Conservation (phyloP, 1,284 basidiomycete genomes). For the Pseudozyma sp. region DNA sequence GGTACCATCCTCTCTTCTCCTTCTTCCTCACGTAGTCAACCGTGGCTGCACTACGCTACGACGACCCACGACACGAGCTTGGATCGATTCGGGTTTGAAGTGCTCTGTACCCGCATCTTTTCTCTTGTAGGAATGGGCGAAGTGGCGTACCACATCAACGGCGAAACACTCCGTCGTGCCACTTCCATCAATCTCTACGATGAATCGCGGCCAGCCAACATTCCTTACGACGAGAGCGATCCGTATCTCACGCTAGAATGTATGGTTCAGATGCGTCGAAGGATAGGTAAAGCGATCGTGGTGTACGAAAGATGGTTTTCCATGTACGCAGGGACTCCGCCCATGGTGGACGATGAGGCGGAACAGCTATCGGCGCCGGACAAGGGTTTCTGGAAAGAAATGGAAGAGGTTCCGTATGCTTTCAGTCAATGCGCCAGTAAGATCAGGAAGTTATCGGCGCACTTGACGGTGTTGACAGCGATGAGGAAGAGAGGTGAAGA, state of each 20-base stretch:
- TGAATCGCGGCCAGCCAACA: conserved; percentile 13
- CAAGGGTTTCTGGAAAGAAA: conserved; percentile 2
- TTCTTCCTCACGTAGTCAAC: neutral
- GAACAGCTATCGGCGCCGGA: conserved; percentile 9
- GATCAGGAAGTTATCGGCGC: conserved; percentile 15
- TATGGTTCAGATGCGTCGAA: conserved; percentile 23
- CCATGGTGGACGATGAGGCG: conserved; percentile 43
- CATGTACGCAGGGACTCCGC: conserved; percentile 23
- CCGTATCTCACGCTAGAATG: conserved; percentile 14
- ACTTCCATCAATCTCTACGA: conserved; percentile 28
- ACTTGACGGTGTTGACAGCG: conserved; percentile 13
- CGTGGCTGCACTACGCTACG: conserved; percentile 29
- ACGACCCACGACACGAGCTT: conserved; percentile 15
- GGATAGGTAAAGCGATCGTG: conserved; percentile 18
- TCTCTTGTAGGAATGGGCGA: conserved; percentile 29
- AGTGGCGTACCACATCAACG: conserved; percentile 24
- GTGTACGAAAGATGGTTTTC: conserved; percentile 31
- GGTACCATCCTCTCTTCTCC: conserved; percentile 5
- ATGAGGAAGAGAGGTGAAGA: conserved; percentile 17
- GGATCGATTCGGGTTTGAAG: conserved; percentile 40
- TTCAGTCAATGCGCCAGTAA: conserved; percentile 19
- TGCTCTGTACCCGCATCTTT: conserved; percentile 23
- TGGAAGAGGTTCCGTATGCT: conserved; percentile 3
- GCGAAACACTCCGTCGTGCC: conserved; percentile 33
- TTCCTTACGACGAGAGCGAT: conserved; percentile 5